A percentile compares a stretch with the other conserved stretches of the same genome.
Conservation (phyloP, 2,329 filamentous ascomycete species). For the Hypoxylon sp. region DNA sequence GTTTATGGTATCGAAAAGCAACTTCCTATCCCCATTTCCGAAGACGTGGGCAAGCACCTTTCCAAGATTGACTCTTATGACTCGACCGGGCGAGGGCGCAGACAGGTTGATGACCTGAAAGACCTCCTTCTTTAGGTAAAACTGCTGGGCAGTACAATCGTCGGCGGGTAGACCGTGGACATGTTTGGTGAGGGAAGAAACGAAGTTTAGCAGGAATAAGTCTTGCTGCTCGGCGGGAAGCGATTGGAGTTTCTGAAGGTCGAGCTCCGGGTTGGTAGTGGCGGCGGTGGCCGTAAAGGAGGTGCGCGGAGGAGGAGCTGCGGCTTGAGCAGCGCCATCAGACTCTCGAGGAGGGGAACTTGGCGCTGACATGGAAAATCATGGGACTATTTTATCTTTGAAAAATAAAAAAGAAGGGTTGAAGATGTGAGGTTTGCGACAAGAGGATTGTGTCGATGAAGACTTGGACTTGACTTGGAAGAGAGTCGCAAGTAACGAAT, state of each 20-base stretch:
- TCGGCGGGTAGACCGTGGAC: slow-evolving; percentile 77
- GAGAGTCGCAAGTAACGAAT: neutral
- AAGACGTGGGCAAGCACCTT: slow-evolving; percentile 86
- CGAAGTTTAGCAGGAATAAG: slow-evolving; percentile 89
- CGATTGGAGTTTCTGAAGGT: slow-evolving; percentile 86
- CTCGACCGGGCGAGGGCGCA: slow-evolving; percentile 82
- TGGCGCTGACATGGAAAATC: slow-evolving; percentile 45
- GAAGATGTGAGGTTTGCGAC: neutral
- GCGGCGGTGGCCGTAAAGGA: slow-evolving; percentile 55
- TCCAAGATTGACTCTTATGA: slow-evolving; percentile 89
- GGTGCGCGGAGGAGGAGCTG: slow-evolving; percentile 39
- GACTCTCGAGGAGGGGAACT: slow-evolving; percentile 46
- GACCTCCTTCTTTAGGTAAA: slow-evolving; percentile 91
- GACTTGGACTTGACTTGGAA: too few species aligned
- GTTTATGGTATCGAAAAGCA: slow-evolving; percentile 93
- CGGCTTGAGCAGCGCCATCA: slow-evolving; percentile 46
- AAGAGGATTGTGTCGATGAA: too few species aligned
- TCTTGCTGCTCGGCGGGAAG: slow-evolving; percentile 95
- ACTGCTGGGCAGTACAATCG: slow-evolving; percentile 86
- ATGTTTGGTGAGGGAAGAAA: slow-evolving; percentile 82
- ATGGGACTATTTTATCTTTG: slow-evolving; percentile 19
- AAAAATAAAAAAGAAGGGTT: neutral
- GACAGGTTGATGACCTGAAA: slow-evolving; percentile 89
- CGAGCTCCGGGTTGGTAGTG: slow-evolving; percentile 77
- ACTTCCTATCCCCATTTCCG: slow-evolving; percentile 83